These are phyloP conservation scores for Fragilaria crotonensis DNA, from an alignment of 108 stramenopile genomes.

Conservation along the genomic window DNA sequence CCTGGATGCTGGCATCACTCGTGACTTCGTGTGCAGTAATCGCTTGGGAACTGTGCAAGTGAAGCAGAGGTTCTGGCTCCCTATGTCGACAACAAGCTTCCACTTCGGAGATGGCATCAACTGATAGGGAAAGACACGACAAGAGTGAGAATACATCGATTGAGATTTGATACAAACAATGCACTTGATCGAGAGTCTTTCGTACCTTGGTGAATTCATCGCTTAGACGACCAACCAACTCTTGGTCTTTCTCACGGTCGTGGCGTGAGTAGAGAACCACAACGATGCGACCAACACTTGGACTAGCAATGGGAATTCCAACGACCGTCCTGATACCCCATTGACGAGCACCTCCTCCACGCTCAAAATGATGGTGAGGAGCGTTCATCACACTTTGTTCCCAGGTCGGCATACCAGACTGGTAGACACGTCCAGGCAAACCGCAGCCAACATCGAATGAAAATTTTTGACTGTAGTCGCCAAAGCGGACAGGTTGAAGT, in stretches of 20 bases:
- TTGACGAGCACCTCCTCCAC: slow-evolving; percentile 73
- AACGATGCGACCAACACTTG: slow-evolving; percentile 78
- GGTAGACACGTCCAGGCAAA: slow-evolving; percentile 67
- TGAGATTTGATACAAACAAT: neutral
- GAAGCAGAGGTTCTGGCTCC: slow-evolving; percentile 12
- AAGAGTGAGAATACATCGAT: neutral
- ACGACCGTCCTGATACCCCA: slow-evolving; percentile 82
- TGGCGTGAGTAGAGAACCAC: slow-evolving; percentile 69
- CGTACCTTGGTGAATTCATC: slow-evolving; percentile 70
- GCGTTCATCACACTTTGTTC: slow-evolving; percentile 81
- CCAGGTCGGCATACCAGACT: slow-evolving; percentile 74
- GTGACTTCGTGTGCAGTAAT: too few relatives aligned
- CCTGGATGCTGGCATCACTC: too few relatives aligned
- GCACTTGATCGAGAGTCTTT: too few relatives aligned
- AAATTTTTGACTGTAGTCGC: slow-evolving; percentile 81
- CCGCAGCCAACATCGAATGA: slow-evolving; percentile 83
- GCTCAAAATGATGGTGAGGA: slow-evolving; percentile 71
- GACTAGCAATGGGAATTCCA: slow-evolving; percentile 71
- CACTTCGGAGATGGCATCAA: slow-evolving; percentile 77
- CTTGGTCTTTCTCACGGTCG: slow-evolving; percentile 68
- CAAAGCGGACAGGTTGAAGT: slow-evolving; percentile 72
- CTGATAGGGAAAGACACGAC: slow-evolving; percentile 13
- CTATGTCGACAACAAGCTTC: slow-evolving; percentile 85
- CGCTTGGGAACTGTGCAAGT: too few relatives aligned
- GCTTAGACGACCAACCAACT: slow-evolving; percentile 54